These are phyloP conservation scores for Syzygium syzygioides DNA, from an alignment of 441 rosid genomes.

Conservation along the genomic window DNA sequence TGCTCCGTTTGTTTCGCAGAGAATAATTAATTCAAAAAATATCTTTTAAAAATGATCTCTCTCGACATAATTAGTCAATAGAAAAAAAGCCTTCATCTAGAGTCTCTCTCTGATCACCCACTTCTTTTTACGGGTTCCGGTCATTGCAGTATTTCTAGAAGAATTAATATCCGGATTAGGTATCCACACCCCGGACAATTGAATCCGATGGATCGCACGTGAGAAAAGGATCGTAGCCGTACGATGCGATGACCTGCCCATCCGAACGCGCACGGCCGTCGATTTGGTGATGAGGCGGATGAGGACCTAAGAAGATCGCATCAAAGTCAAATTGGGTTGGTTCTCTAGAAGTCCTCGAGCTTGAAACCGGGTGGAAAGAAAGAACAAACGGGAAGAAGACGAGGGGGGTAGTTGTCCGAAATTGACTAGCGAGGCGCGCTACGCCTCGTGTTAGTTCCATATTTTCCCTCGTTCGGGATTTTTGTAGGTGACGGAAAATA, in stretches of 20 bases:
- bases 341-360: background rate
- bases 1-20: fast-evolving
- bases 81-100: background rate
- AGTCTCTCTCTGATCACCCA: background rate
- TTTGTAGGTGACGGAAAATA: too few species aligned
- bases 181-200: background rate
- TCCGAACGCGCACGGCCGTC: background rate
- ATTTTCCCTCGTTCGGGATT: background rate
- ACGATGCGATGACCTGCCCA: background rate
- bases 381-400: background rate
- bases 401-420: background rate
- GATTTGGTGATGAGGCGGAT: background rate
- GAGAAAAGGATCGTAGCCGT: background rate
- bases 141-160: background rate
- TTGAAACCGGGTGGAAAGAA: background rate
- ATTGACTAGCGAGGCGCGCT: background rate
- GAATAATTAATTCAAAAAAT: background rate
- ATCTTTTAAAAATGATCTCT: background rate
- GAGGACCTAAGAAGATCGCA: background rate
- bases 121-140: too few species aligned
- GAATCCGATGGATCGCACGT: background rate
- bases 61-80: too few species aligned
- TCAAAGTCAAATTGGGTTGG: background rate
- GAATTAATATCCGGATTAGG: background rate
- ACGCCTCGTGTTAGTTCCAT: background rate